Base-by-base conservation (phyloP, 2,329 filamentous ascomycete genomes). In the Polytolypa hystricis region DNA sequence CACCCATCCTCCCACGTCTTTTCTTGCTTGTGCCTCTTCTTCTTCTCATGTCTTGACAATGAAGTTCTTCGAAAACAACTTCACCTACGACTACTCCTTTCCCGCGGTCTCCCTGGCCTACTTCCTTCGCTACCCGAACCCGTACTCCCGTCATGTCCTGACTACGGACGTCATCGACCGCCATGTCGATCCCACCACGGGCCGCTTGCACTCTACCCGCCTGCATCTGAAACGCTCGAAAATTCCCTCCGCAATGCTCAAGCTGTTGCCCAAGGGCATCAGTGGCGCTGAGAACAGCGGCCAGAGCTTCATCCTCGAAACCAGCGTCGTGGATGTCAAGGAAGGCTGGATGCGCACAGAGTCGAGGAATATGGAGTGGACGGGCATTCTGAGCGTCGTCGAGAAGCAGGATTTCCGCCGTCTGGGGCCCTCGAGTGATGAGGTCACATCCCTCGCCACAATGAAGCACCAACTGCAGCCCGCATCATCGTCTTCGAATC, bases 81-180 rank as follows among this genome's bases (percentile, higher is more conserved):
- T 73, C 57, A 71, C 65, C 49, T 79, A 79, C 62, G 68, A 74
- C 53, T 79, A 79, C 56, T 69, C 73, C 46, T 79, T 80, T 57
- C 68, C 73, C 42, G 73, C 75, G 50, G 76, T 79, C 38, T 74
- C 74, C 33, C 68, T 80, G 42, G 76, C 76, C 55, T 80, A 79
- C 62, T 79, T 79, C 59, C 70, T 80, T 37, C 76, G 76, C 48
- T 80, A 80, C 50, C 76, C 76, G 1, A 80, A 80, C 49, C 76
- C 76, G 18, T 79, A 78, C 60, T 71, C 70, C 34, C 71, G 66
- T 40, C 76, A 80, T 63, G 76, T 80, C 46, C 63, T 77, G 46
- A 75, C 71, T 34, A 78, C 74, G 49, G 76, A 80, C 61, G 75
- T 77, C 54, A 77, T 80, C 54, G 67, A 73, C 42, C 73, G 75